Evolutionary conservation across 2,329 filamentous ascomycete species (phyloP).

Genomic region (Fusarium ramigenum): DNA sequence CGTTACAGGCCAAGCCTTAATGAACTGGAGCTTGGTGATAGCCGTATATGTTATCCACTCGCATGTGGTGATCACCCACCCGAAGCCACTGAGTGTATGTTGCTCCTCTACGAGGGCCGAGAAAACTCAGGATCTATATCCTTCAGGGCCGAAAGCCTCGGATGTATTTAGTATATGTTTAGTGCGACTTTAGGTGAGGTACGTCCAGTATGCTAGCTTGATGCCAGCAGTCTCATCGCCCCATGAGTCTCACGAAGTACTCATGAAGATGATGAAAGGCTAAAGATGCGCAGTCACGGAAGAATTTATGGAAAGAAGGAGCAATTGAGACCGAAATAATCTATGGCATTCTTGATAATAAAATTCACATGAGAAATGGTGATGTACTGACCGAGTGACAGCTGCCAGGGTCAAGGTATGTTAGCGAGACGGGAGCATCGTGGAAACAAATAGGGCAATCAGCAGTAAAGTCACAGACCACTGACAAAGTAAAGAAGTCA

Average conservation of each 20-base stretch:
- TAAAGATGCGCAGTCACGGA: too few relatives aligned
- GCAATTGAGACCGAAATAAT: fast-evolving
- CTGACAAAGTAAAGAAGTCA: fast-evolving
- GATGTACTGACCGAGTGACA: neutral
- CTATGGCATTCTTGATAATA: fast-evolving
- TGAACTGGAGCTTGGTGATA: too few relatives aligned
- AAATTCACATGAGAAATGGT: neutral
- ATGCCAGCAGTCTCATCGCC: neutral
- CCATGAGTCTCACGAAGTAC: neutral
- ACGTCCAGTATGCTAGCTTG: neutral
- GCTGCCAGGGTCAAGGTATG: neutral
- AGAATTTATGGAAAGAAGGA: fast-evolving
- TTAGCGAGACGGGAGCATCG: neutral
- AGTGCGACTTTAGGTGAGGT: neutral
- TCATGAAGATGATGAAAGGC: fast-evolving
- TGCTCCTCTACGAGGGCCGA: too few relatives aligned
- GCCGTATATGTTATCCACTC: too few relatives aligned
- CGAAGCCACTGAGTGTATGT: too few relatives aligned
- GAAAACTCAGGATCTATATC: too few relatives aligned
- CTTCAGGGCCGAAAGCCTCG: too few relatives aligned
- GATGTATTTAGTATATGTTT: neutral
- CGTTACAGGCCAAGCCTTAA: neutral
- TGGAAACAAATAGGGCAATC: neutral
- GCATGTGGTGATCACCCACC: too few relatives aligned
- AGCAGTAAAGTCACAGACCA: neutral